These are phyloP conservation scores for Raddia distichophylla DNA, from an alignment of 176 grass and related monocot genomes.

Conservation along the genomic window DNA sequence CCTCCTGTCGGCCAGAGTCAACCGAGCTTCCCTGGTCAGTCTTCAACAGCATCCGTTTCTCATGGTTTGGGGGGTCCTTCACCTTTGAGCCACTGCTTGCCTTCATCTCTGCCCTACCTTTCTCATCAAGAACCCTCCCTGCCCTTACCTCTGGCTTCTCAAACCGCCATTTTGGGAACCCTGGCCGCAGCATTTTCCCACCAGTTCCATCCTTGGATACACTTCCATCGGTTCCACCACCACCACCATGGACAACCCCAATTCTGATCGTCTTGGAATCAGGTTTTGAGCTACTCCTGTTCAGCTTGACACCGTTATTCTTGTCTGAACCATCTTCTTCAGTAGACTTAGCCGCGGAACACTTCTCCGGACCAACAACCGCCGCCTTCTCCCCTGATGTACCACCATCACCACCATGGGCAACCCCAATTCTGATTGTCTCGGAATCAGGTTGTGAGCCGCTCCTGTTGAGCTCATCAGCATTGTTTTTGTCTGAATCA, in stretches of 20 bases:
- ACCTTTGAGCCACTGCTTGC: constrained; percentile 32
- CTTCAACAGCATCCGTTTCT: constrained; percentile 22
- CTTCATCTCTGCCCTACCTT: constrained; percentile 29
- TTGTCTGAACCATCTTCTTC: constrained; percentile 31
- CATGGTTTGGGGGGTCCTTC: constrained; percentile 46
- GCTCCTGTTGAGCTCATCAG: not conserved
- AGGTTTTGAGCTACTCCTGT: constrained; percentile 29
- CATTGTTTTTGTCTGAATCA: constrained; percentile 28
- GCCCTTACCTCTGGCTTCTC: constrained; percentile 65
- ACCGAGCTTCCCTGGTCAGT: constrained; percentile 1
- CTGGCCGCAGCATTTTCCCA: constrained; percentile 51
- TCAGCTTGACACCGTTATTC: constrained; percentile 16
- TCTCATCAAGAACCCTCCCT: constrained; percentile 49
- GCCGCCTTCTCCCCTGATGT: constrained; percentile 29
- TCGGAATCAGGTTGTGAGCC: constrained; percentile 40
- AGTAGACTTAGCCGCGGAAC: constrained; percentile 28
- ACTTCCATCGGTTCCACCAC: constrained; percentile 7
- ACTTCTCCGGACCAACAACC: constrained; percentile 27
- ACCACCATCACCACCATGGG: constrained; percentile 15
- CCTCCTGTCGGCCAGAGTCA: not conserved
- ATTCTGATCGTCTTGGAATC: constrained; percentile 42
- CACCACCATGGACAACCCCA: constrained; percentile 12
- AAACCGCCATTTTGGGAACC: constrained; percentile 49
- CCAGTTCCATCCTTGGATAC: constrained; percentile 33
- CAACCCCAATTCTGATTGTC: constrained; percentile 36